Base-by-base conservation (phyloP, 768 basidiomycete species). In the Suillus hirtellus region DNA sequence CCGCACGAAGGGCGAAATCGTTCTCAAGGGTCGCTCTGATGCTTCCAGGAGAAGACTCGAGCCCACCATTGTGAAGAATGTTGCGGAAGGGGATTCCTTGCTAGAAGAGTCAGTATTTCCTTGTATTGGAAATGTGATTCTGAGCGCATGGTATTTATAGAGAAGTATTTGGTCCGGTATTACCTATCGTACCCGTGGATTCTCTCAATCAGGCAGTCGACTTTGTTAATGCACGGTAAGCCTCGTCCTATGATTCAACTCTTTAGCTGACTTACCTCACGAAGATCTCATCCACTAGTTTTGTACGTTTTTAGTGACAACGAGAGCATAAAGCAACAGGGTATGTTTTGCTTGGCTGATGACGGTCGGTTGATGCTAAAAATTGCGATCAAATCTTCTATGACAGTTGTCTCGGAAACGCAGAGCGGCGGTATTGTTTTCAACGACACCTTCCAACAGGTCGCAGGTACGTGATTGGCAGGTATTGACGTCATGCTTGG, bases 161-260 rank as follows among this genome's bases (percentile, higher is more conserved):
- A 64, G 91, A 92, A 71, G 71, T 91, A 3, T 93, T 93, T 66
- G 91, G 89, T 0, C 90, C 91, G 0, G 71, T 92, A 27, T 68
- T 92, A 8, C 85, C 90, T 0, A 78, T 93, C 52, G 67, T 91
- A 14, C 76, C 84, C 0, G 81, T 92, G 0, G 82, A 86, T 38
- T 76, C 72, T 60, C 60, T 89, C 8, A 79, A 85, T 3, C 83
- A 84, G 21, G 89, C 86, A 0, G 76, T 89, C 43, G 77, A 79
- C 1, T 85, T 85, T 67, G 72, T 90, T 49, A 83, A 82, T 53
- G 72, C 75, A 3, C 78, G 81, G 89, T 88, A 58, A 80, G 65
- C 61, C 4, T 21, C 19, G 11, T 50, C 10, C 46, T 17, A 15
- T 9, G n/a, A 38, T 21, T 10, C 12, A n/a, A 62, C 42, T 62